Evolutionary conservation across 2,329 filamentous ascomycete genomes (phyloP).

Genomic region (Colletotrichum euphorbiae): DNA sequence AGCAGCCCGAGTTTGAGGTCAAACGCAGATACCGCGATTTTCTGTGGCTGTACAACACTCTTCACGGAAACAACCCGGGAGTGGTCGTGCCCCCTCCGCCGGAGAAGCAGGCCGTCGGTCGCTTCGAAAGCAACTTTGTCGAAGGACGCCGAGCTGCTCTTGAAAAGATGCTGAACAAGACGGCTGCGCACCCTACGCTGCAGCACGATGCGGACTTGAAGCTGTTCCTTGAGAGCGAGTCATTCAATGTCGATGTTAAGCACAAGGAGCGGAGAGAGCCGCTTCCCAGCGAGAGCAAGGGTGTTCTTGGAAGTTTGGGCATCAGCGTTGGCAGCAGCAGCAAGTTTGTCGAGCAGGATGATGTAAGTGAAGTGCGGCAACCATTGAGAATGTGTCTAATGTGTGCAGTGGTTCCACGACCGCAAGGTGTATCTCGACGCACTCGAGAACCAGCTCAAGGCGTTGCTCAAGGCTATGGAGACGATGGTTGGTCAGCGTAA

Average conservation of each 20-base stretch:
- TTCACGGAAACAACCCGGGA: constrained; percentile 94
- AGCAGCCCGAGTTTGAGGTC: constrained; percentile 90
- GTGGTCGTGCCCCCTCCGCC: constrained; percentile 95
- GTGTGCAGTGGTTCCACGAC: constrained; percentile 90
- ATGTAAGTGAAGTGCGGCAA: constrained; percentile 66
- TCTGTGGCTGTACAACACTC: constrained; percentile 94
- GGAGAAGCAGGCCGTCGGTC: constrained; percentile 96
- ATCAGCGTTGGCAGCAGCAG: constrained; percentile 79
- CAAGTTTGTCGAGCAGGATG: constrained; percentile 98
- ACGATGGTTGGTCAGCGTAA: constrained; percentile 92
- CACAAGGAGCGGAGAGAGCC: constrained; percentile 95
- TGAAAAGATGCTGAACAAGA: constrained; percentile 99
- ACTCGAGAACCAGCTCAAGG: constrained; percentile 89
- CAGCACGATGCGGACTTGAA: constrained; percentile 96
- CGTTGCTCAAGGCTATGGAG: constrained; percentile 92
- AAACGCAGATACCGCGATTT: constrained; percentile 96
- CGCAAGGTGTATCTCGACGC: constrained; percentile 95
- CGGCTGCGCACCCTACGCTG: constrained; percentile 85
- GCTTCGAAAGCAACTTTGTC: constrained; percentile 97
- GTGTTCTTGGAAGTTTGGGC: constrained; percentile 87
- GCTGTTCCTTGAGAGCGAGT: constrained; percentile 94
- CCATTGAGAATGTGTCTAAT: constrained; percentile 31
- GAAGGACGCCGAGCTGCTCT: constrained; percentile 90
- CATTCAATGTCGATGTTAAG: constrained; percentile 96
- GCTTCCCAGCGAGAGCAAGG: constrained; percentile 88